Base-by-base conservation (phyloP, 352 stramenopile genomes). In the Pythium scleroteichum region DNA sequence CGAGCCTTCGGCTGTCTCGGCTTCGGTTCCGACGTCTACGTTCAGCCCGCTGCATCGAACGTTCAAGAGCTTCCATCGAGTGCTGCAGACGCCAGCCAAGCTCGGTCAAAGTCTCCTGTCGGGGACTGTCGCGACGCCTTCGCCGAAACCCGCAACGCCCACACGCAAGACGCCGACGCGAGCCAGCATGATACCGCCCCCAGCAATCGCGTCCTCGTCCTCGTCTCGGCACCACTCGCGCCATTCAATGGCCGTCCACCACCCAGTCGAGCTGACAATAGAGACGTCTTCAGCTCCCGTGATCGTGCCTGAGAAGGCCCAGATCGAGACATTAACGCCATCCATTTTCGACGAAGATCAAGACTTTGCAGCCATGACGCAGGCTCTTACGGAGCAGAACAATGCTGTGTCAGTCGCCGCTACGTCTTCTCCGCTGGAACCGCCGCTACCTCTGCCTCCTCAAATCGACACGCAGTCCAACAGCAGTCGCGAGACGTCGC, bases 31-130 rank as follows among this genome's bases (percentile, higher is more conserved):
- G 10, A 23, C 35, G 8, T 29, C 56, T 14, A 42, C 38, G 22
- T 45, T 33, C 44, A 54, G 69, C 13, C 68, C 78, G 2, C 57
- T 86, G 32, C 60, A 85, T 33, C 78, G 71, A 48, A 85, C 77
- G 14, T 87, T 89, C 66, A 87, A 85, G 61, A 77, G 57, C 32
- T 86, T 87, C 52, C 75, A 78, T 76, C 20, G 71, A 70, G 42
- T 38, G 16, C 47, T 66, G 3, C 55, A 70, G 52, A 38, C 63
- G 12, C 58, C 63, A 0, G 26, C 40, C 35, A 72, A 64, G 26
- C n/a, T 60, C 4, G 48, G 47, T 4, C 48, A 71, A 38, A 59
- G 10, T 12, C 14, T 64, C 24, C 52, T 66, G 27, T 17, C 20
- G 29, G 20, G 39, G 13, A 22, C 48, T 10, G 16, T 35, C 17